A percentile compares a stretch with the other conserved stretches of the same genome.
These are phyloP conservation scores for Ophiorrhiza pumila DNA, from an alignment of 257 asterid genomes.

Conservation along the genomic window DNA sequence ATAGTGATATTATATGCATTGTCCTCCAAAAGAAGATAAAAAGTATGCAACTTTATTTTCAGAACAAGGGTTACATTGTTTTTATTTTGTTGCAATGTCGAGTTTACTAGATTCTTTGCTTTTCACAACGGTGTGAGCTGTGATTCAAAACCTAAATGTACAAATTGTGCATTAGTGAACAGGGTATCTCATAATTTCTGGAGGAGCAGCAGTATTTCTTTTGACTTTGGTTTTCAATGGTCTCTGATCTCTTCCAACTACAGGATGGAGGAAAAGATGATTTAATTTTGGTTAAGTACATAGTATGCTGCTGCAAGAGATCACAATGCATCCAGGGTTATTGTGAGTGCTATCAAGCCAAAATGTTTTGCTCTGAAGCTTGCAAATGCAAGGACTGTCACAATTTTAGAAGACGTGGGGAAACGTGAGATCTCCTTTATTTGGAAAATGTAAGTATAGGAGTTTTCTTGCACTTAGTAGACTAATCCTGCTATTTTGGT, in stretches of 20 bases:
- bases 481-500: constrained; percentile 31
- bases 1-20: neutral
- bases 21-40: neutral
- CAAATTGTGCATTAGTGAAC: neutral
- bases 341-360: constrained; percentile 38
- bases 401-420: constrained; percentile 25
- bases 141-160: neutral
- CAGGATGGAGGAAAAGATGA: constrained; percentile 30
- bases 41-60: neutral
- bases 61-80: neutral
- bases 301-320: constrained; percentile 39
- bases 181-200: neutral
- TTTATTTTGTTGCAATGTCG: neutral
- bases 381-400: constrained; percentile 34
- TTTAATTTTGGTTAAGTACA: constrained; percentile 20
- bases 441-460: constrained; percentile 21
- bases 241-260: constrained; percentile 4
- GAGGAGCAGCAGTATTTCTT: neutral
- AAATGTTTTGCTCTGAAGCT: constrained; percentile 30
- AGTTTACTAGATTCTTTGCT: neutral
- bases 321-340: constrained; percentile 35
- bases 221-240: neutral
- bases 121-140: neutral
- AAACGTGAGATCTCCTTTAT: constrained; percentile 26
- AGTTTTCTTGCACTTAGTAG: constrained; percentile 22